A percentile compares a stretch with the other conserved stretches of the same genome.
These are phyloP conservation scores for Dryas integrifolia DNA, from an alignment of 331 rosid genomes.

Conservation along the genomic window DNA sequence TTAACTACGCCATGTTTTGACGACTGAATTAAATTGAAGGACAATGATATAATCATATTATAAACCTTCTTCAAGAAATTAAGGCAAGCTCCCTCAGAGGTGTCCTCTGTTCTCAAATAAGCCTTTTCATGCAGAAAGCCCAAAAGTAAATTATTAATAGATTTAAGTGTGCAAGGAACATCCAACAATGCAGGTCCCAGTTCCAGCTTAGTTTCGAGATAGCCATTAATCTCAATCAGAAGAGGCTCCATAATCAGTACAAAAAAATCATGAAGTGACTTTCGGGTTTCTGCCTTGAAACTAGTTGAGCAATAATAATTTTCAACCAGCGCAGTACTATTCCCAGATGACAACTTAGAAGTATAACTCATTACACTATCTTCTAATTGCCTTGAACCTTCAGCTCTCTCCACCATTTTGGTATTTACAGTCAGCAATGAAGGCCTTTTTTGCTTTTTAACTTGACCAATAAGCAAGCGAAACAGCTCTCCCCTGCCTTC, in stretches of 20 bases:
- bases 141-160: slow-evolving; percentile 59
- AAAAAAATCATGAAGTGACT: slow-evolving; percentile 64
- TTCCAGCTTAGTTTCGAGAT: slow-evolving; percentile 32
- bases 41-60: slow-evolving; percentile 42
- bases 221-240: slow-evolving; percentile 45
- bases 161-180: slow-evolving; percentile 50
- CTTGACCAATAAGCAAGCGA: slow-evolving; percentile 50
- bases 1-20: slow-evolving; percentile 34
- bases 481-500: slow-evolving; percentile 62
- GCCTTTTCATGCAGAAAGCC: slow-evolving; percentile 70
- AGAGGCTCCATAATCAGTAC: slow-evolving; percentile 75
- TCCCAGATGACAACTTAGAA: slow-evolving; percentile 21
- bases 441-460: slow-evolving; percentile 52
- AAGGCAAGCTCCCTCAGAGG: slow-evolving; percentile 59
- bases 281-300: slow-evolving; percentile 53
- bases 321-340: slow-evolving; percentile 19
- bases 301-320: slow-evolving; percentile 31
- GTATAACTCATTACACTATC: slow-evolving; percentile 18
- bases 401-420: slow-evolving; percentile 35
- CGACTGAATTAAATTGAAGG: slow-evolving; percentile 39
- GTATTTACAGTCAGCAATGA: slow-evolving; percentile 34
- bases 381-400: slow-evolving; percentile 20
- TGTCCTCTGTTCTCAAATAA: slow-evolving; percentile 78
- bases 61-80: slow-evolving; percentile 72
- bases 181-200: slow-evolving; percentile 40